Conservation (phyloP, 352 stramenopile species). For the Pilasporangium apinafurcum region DNA sequence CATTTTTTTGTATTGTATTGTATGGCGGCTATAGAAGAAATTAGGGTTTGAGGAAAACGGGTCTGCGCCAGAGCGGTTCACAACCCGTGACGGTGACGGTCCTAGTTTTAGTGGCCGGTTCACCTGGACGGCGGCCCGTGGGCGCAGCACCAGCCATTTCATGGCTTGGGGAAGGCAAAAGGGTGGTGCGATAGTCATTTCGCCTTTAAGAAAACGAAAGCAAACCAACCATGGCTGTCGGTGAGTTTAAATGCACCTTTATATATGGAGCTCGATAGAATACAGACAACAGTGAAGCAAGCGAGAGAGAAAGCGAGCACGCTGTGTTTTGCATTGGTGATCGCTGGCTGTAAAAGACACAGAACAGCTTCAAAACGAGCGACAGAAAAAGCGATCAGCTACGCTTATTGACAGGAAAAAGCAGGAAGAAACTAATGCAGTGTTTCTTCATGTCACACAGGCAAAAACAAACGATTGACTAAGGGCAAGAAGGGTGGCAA, state of each 20-base stretch:
- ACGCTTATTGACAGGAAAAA: too few species aligned
- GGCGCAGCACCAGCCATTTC: slow-evolving; percentile 59
- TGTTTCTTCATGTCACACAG: slow-evolving; percentile 20
- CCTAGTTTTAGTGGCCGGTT: slow-evolving; percentile 6
- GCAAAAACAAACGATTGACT: slow-evolving; percentile 90
- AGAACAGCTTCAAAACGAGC: neutral
- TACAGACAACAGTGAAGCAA: neutral
- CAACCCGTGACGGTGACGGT: neutral
- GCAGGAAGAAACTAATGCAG: too few species aligned
- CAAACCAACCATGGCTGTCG: slow-evolving; percentile 83
- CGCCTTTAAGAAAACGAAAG: slow-evolving; percentile 84
- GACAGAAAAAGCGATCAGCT: slow-evolving; percentile 11
- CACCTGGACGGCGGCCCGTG: slow-evolving; percentile 21
- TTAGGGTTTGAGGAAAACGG: too few species aligned
- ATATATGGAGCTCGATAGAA: neutral
- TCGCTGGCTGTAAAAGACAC: too few species aligned
- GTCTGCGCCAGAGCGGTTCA: too few species aligned
- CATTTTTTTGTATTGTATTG: too few species aligned
- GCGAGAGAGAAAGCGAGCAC: too few species aligned
- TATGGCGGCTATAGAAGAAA: too few species aligned
- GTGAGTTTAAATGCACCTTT: slow-evolving; percentile 28
- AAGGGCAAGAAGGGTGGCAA: slow-evolving; percentile 91
- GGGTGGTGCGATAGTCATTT: slow-evolving; percentile 49
- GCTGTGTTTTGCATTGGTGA: too few species aligned
- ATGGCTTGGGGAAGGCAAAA: slow-evolving; percentile 7